Percentiles rank a stretch among this genome's conserved stretches.
These are phyloP conservation scores for Claviceps quebecensis DNA, from an alignment of 2,329 filamentous ascomycete genomes.

Conservation along the genomic window DNA sequence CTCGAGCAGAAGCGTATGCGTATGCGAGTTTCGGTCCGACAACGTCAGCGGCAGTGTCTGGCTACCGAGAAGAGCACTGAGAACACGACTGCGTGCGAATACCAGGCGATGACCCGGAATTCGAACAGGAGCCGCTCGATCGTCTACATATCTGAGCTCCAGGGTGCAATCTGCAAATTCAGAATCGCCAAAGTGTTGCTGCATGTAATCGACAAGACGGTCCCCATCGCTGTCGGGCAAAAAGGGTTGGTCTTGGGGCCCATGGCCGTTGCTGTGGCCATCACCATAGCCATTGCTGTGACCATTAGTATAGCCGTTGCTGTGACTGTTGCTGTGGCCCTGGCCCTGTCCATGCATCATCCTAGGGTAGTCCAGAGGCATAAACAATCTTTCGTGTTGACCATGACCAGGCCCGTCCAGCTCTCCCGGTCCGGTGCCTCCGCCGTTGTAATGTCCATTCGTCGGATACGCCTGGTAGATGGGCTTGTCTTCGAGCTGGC, in stretches of 20 bases:
- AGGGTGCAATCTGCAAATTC: constrained; percentile 30
- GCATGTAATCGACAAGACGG: constrained; percentile 25
- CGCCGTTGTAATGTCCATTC: constrained; percentile 25
- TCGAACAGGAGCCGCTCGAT: constrained; percentile 23
- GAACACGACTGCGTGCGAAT: constrained; percentile 33
- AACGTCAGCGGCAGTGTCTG: constrained; percentile 17
- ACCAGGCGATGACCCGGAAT: constrained; percentile 42
- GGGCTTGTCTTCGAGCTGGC: constrained; percentile 30
- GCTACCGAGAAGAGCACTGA: constrained; percentile 15
- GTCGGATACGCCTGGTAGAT: constrained; percentile 26
- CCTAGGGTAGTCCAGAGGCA: constrained; percentile 16
- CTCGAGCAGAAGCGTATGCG: constrained; percentile 25
- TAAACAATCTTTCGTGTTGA: constrained; percentile 17
- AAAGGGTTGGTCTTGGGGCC: constrained; percentile 15
- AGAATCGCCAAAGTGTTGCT: constrained; percentile 19
- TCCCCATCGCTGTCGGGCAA: constrained; percentile 19
- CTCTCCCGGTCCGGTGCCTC: constrained; percentile 13
- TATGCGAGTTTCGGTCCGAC: constrained; percentile 13
- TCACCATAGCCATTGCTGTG: too few relatives aligned
- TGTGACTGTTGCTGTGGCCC: too few relatives aligned
- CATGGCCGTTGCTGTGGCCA: constrained; percentile 8
- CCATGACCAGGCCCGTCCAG: constrained; percentile 16
- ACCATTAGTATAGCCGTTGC: too few relatives aligned
- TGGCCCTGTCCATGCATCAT: constrained; percentile 18
- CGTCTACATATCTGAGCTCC: constrained; percentile 30